These are phyloP conservation scores for Phanerochaete sordida DNA, from an alignment of 768 basidiomycete species.

Conservation along the genomic window DNA sequence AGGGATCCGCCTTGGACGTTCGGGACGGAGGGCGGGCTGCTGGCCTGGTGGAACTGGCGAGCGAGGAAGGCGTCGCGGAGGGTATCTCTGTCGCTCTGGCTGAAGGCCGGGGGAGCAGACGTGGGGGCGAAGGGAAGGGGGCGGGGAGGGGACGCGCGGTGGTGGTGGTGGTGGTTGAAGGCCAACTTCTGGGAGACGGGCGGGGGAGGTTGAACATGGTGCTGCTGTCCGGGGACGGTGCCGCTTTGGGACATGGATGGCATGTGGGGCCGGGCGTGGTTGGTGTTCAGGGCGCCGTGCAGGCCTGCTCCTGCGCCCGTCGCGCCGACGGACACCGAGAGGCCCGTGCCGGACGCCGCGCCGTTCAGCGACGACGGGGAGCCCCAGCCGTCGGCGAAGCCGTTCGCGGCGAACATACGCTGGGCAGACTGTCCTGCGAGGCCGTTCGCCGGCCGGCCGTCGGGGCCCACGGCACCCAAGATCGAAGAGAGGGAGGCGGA, in stretches of 20 bases:
- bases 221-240: conserved; percentile 17
- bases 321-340: too few species aligned
- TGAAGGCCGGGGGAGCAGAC: conserved; percentile 13
- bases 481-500: conserved; percentile 18
- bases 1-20: conserved; percentile 23
- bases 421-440: conserved; percentile 16
- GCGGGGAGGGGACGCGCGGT: conserved; percentile 20
- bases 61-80: conserved; percentile 12
- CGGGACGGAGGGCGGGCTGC: conserved; percentile 23
- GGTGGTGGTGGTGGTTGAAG: conserved; percentile 28
- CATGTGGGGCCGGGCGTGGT: conserved; percentile 13
- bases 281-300: background rate
- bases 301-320: too few species aligned
- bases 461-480: conserved; percentile 9
- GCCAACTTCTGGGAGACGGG: conserved; percentile 19
- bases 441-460: conserved; percentile 16
- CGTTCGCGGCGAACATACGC: conserved; percentile 14
- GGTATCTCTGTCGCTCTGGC: conserved; percentile 21
- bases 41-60: conserved; percentile 19
- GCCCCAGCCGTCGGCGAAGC: conserved; percentile 7
- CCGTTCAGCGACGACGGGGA: conserved; percentile 3
- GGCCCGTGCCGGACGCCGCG: background rate
- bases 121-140: conserved; percentile 18
- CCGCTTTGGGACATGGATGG: conserved; percentile 3
- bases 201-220: conserved; percentile 17